Conservation (phyloP, 2,329 filamentous ascomycete genomes). For the Scedosporium dehoogii region DNA sequence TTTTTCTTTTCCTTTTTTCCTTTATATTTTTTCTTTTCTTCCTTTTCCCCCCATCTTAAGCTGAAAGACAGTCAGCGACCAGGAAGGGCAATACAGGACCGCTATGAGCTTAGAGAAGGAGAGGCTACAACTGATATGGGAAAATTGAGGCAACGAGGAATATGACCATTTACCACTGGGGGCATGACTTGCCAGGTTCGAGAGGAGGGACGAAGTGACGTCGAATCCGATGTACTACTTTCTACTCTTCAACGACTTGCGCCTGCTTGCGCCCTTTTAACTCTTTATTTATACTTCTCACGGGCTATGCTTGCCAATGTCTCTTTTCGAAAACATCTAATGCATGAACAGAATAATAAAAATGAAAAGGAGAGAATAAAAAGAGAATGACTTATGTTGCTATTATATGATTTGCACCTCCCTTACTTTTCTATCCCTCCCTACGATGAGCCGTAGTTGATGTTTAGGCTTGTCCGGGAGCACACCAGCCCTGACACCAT, state of each 20-base stretch:
- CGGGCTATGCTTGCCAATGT: neutral
- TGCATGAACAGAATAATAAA: neutral
- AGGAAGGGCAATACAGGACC: neutral
- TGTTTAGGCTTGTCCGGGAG: conserved; percentile 38
- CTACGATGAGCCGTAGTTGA: conserved; percentile 54
- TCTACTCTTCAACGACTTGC: too few species aligned
- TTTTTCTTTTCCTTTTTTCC: neutral
- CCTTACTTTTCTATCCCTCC: conserved; percentile 48
- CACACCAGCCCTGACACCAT: conserved; percentile 47
- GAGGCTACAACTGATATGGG: neutral
- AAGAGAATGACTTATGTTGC: neutral
- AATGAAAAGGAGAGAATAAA: neutral
- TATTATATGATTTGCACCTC: conserved; percentile 39
- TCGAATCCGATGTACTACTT: too few species aligned
- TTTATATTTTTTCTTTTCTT: neutral
- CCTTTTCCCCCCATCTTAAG: neutral
- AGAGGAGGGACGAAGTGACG: too few species aligned
- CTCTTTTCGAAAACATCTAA: neutral
- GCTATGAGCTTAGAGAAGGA: neutral
- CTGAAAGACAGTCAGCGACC: neutral
- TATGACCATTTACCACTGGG: too few species aligned
- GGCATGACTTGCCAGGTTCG: too few species aligned
- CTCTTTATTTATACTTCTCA: too few species aligned
- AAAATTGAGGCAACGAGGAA: neutral
- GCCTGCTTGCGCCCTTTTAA: too few species aligned